phyloP scores from a whole-genome alignment of 768 basidiomycete genomes.

The Psilocybe subaeruginosa region DNA sequence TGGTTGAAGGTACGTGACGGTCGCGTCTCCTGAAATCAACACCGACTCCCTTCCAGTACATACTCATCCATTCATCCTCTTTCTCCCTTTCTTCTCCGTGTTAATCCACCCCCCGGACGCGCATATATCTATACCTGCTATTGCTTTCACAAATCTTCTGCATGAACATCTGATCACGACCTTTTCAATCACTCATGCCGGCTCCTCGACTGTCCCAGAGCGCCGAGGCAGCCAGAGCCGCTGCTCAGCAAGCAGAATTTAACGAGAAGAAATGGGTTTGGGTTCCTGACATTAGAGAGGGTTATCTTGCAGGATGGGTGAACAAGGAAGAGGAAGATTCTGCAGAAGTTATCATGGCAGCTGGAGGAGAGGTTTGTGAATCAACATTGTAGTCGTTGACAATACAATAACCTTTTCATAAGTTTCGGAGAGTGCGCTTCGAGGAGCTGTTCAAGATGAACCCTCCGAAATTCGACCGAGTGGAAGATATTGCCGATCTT shows the following conservation, averaged over 20 bases:
- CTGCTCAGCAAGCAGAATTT: conserved; percentile 93
- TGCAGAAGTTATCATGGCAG: conserved; percentile 84
- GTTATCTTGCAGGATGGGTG: conserved; percentile 95
- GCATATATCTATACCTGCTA: conserved; percentile 5
- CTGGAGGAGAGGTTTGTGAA: conserved; percentile 74
- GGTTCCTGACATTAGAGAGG: conserved; percentile 91
- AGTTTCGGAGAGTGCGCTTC: conserved; percentile 61
- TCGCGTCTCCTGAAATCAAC: conserved; percentile 12
- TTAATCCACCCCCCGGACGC: not conserved
- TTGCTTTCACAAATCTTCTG: conserved; percentile 12
- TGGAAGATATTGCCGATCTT: conserved; percentile 97
- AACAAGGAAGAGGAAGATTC: conserved; percentile 82
- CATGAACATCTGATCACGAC: conserved; percentile 10
- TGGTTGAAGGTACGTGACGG: conserved; percentile 30
- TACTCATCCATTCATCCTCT: conserved; percentile 12
- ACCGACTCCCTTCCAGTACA: not conserved
- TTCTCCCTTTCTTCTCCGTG: conserved; percentile 1
- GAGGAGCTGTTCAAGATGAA: conserved; percentile 95
- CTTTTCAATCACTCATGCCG: conserved; percentile 40
- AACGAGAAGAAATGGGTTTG: conserved; percentile 99
- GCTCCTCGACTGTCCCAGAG: conserved; percentile 51
- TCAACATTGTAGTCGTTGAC: not conserved
- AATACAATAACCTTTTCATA: not conserved
- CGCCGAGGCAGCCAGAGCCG: conserved; percentile 78
- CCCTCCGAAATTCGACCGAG: conserved; percentile 97